Evolutionary conservation across 2,329 filamentous ascomycete species (phyloP), one percentile per base, ranked within the genome.

Genomic region (Microsporum audouinii): DNA sequence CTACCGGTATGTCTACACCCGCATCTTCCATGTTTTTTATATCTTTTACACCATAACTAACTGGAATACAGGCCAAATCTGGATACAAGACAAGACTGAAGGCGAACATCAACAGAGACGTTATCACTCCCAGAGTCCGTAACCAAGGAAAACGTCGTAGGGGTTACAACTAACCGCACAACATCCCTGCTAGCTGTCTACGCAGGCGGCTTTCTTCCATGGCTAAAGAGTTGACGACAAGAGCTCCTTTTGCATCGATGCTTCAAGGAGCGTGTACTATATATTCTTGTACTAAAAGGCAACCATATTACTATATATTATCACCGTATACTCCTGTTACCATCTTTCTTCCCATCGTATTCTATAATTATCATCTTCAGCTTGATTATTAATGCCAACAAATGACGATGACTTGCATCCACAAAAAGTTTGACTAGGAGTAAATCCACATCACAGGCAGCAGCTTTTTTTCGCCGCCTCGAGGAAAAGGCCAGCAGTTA

Each of bases 131-230:
- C 63, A 84, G 91, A 69, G 82, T 84, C 61, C 86, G 94, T 70
- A 97, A 96, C 79, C 88, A 95, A 77, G 92, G 92, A 76, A 95
- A 92, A 80, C 84, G 91, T 71, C 78, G 81, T 68, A 85, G 86
- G 75, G 78, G 81, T 72, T 88, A 88, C 79, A 83, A 76, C 61
- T 79, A 74, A 65, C 27, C 45, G 45, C n/a, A 12, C 12, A 10
- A 8, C 49, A 33, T 29, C 27, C 17, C 23, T 31, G 27, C 27
- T 34, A 8, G 12, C 27, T 6, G 10, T 47, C 27, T 47, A 23
- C 17, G 17, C 17, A 23, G 17, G 17, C 17, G 17, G 17, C 4
- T 17, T 12, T 29, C 8, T 7, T 27, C 5, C 8, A 47, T 23
- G 43, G 39, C 23, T 47, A 17, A 12, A 29, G 17, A 47, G 43